Percentiles rank a stretch among this genome's conserved stretches.
Evolutionary conservation across 2,329 filamentous ascomycete species (phyloP).

Genomic region (Stagonosporopsis tanaceti): DNA sequence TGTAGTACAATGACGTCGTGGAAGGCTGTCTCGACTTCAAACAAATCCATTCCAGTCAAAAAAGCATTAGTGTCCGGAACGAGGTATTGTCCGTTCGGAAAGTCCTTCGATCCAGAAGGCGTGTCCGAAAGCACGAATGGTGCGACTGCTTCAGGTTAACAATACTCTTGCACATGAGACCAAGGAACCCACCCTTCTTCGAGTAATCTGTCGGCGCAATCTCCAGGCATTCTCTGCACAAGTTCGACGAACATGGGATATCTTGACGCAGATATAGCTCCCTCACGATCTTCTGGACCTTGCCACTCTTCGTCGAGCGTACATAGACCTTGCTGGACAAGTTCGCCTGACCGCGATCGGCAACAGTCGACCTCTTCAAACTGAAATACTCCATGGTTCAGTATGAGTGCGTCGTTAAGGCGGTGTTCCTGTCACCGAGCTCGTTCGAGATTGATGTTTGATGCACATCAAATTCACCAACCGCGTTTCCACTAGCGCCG

Average conservation of each 20-base stretch:
- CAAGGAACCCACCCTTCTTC: slow-evolving; percentile 67
- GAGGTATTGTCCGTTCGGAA: slow-evolving; percentile 89
- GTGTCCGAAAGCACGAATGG: slow-evolving; percentile 90
- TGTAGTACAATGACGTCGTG: slow-evolving; percentile 97
- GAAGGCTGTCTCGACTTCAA: slow-evolving; percentile 89
- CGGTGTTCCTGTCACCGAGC: slow-evolving; percentile 13
- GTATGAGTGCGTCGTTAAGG: slow-evolving; percentile 10
- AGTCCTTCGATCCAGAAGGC: slow-evolving; percentile 82
- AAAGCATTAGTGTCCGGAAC: slow-evolving; percentile 96
- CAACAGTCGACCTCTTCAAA: slow-evolving; percentile 64
- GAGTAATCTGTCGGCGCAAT: slow-evolving; percentile 80
- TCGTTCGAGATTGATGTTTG: not conserved
- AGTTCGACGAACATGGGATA: slow-evolving; percentile 93
- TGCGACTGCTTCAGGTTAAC: slow-evolving; percentile 62
- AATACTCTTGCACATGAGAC: slow-evolving; percentile 18
- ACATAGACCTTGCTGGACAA: slow-evolving; percentile 97
- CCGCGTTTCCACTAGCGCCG: slow-evolving; percentile 1
- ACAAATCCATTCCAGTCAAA: slow-evolving; percentile 94
- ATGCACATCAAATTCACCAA: not conserved
- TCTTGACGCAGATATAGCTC: slow-evolving; percentile 96
- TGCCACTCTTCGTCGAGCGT: slow-evolving; percentile 91
- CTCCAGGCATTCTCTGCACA: slow-evolving; percentile 79
- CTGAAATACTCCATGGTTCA: slow-evolving; percentile 55
- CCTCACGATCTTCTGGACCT: slow-evolving; percentile 97
- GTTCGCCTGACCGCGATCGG: slow-evolving; percentile 69